Percentiles rank a stretch among this genome's conserved stretches.
phyloP scores from a whole-genome alignment of 495 filamentous ascomycete genomes.

The Monascus purpureus region DNA sequence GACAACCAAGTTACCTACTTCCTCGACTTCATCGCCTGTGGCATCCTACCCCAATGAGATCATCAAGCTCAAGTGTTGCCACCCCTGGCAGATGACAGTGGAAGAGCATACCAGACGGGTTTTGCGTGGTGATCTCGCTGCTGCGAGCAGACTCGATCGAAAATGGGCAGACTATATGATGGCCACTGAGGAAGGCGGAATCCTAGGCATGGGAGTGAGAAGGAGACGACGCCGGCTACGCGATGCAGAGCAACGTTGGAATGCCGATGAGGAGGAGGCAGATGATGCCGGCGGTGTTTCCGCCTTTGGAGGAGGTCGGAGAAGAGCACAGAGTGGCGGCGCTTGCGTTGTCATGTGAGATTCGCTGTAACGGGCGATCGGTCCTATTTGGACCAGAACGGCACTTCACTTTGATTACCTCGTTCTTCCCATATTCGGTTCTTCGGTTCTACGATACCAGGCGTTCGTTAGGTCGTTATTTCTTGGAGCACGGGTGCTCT shows the following conservation, averaged over 20 bases:
- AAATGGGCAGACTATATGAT: constrained; percentile 97
- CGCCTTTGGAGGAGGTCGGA: constrained; percentile 20
- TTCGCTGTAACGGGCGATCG: no score
- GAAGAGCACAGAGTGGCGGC: constrained; percentile 41
- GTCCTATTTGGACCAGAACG: no score
- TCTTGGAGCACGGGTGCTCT: no score
- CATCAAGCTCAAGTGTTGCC: constrained; percentile 82
- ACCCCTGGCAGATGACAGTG: constrained; percentile 88
- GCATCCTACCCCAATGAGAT: constrained; percentile 53
- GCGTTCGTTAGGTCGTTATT: no score
- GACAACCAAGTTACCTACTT: constrained; percentile 14
- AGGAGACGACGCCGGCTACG: constrained; percentile 59
- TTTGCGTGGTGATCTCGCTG: constrained; percentile 52
- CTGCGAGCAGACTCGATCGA: constrained; percentile 61
- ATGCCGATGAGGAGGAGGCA: constrained; percentile 57
- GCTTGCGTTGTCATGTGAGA: constrained; percentile 40
- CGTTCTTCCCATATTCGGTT: constrained; percentile 1
- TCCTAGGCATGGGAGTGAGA: constrained; percentile 47
- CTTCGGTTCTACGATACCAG: no score
- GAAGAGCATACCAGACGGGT: constrained; percentile 84
- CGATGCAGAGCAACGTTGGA: constrained; percentile 59
- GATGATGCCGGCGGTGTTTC: constrained; percentile 13
- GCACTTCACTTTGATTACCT: no score
- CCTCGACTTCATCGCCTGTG: constrained; percentile 1
- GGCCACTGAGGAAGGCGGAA: constrained; percentile 69